These are phyloP conservation scores for Ceratobasidium sp. DNA, from an alignment of 1,284 basidiomycete genomes.

Conservation along the genomic window DNA sequence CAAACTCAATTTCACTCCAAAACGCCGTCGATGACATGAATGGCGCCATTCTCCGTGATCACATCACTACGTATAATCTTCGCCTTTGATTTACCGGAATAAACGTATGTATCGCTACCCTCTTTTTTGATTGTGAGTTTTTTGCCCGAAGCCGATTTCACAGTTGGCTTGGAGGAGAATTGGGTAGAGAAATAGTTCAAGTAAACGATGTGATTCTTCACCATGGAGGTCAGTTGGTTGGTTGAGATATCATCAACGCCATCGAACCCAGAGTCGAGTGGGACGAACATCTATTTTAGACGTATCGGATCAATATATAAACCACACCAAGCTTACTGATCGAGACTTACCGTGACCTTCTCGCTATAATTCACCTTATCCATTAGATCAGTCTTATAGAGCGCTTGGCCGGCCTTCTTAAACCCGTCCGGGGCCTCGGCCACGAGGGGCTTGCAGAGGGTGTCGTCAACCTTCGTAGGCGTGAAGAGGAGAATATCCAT, in stretches of 20 bases:
- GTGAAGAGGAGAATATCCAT: neutral
- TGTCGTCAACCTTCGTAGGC: neutral
- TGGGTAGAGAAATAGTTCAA: neutral
- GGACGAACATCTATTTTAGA: too few species aligned
- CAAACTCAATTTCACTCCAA: constrained; percentile 27
- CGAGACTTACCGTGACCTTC: neutral
- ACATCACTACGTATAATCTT: constrained; percentile 2
- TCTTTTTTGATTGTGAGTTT: neutral
- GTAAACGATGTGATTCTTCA: too few species aligned
- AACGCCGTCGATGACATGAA: constrained; percentile 15
- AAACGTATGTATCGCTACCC: neutral
- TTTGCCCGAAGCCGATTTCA: neutral
- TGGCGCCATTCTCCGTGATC: neutral
- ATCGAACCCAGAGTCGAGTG: too few species aligned
- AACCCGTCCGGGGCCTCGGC: constrained; percentile 1
- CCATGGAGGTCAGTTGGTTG: too few species aligned
- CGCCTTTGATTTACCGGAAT: constrained; percentile 6
- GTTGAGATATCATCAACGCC: too few species aligned
- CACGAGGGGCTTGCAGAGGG: constrained; percentile 1
- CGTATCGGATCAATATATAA: too few species aligned
- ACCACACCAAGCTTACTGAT: too few species aligned
- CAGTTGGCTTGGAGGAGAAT: neutral
- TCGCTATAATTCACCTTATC: neutral
- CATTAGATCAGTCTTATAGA: neutral
- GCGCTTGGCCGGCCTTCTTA: neutral